These are phyloP conservation scores for Nannochloropsis salina DNA, from an alignment of 108 stramenopile genomes.

Conservation along the genomic window DNA sequence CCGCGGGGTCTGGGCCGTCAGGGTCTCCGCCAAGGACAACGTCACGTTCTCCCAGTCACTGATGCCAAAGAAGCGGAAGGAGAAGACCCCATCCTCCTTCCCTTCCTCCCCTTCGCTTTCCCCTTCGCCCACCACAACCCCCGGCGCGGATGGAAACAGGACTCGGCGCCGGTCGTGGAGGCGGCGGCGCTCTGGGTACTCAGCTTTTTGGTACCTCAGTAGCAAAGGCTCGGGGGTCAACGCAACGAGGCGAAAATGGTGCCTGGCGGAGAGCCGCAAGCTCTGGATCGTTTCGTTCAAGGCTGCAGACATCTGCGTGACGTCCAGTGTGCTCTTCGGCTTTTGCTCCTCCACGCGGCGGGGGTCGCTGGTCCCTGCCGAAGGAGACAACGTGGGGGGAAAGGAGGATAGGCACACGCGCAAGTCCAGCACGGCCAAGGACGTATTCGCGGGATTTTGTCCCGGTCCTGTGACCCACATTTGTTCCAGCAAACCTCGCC, in stretches of 20 bases:
- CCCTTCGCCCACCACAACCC: background rate
- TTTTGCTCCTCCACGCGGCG: background rate
- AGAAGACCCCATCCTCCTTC: background rate
- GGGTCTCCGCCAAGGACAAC: background rate
- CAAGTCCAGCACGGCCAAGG: constrained; percentile 3
- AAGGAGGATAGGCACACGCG: background rate
- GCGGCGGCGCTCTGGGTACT: background rate
- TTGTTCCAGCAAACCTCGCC: background rate
- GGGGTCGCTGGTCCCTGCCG: background rate
- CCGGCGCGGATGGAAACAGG: background rate
- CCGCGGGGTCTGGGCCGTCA: background rate
- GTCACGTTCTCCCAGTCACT: constrained; percentile 12
- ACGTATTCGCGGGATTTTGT: background rate
- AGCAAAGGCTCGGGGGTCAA: background rate
- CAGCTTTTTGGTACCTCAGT: background rate
- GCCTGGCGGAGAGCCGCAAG: background rate
- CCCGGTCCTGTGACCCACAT: background rate
- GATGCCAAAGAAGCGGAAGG: background rate
- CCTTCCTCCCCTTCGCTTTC: background rate
- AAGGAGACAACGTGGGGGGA: background rate
- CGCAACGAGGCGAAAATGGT: background rate
- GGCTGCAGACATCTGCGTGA: background rate
- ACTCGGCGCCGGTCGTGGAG: background rate
- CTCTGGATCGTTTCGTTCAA: background rate
- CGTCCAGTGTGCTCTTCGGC: background rate